Base-by-base conservation (phyloP, 2,329 filamentous ascomycete genomes). In the Epichloe scottii region DNA sequence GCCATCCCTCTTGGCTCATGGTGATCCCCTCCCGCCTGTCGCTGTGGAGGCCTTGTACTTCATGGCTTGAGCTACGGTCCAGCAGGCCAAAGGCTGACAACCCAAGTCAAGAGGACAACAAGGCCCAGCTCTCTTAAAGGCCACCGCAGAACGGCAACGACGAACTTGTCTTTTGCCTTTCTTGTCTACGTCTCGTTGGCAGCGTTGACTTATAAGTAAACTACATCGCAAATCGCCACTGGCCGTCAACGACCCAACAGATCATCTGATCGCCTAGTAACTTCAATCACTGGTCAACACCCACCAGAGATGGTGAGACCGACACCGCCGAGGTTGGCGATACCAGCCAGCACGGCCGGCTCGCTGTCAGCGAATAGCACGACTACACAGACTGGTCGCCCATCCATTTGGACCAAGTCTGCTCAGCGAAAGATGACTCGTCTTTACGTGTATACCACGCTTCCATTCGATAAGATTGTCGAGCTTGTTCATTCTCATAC, bases 361-460 rank as follows among this genome's bases (percentile, higher is more conserved):
- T 54, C 49, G 19, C 53, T 49, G 3, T 53, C 53, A 14, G 41
- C 39, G 4, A 14, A 45, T 15, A 53, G 53, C 21, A 33, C 19
- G 50, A 48, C 42, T 30, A 44, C 48, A 1, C 42, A 46, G 26
- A 68, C 66, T 21, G 78, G 78, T 14, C 74, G 78, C 14, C 78
- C 78, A 2, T 72, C 75, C 40, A 70, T 78, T 55, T 81, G 78
- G 78, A 78, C 71, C 10, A 62, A 68, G 14, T 73, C 73, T 2
- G 71, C 73, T 5, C 71, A 74, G 56, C 71, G 78, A 41, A 77
- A 76, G 60, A 66, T 81, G 51, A 69, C 74, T 7, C 69, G 77
- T 7, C 71, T 81, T 7, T 81, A 81, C 55, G 63, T 79, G 51
- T 80, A 77, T 58, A 81, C 77, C 0, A 76, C 68, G 0, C 66